Conservation (phyloP, 805 yeast species). For the Lachancea dasiensis region DNA sequence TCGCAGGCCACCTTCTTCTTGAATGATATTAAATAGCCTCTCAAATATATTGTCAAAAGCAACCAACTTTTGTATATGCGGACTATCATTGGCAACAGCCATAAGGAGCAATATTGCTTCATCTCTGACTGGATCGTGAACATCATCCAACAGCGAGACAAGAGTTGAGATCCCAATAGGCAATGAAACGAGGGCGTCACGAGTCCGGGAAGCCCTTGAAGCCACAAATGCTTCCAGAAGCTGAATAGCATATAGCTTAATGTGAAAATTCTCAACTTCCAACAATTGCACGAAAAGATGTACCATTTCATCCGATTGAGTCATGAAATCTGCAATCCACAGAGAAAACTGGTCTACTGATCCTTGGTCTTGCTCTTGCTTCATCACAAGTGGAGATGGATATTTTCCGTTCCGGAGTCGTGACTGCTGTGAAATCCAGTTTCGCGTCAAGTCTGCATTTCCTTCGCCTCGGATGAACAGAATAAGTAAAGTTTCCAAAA, state of each 20-base stretch:
- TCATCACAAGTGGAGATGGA: conserved; percentile 63
- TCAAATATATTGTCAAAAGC: conserved; percentile 94
- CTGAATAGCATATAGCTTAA: conserved; percentile 75
- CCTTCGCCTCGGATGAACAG: conserved; percentile 68
- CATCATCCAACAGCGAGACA: conserved; percentile 55
- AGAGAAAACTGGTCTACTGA: conserved; percentile 77
- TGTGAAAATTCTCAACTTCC: conserved; percentile 65
- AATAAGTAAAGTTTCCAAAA: conserved; percentile 78
- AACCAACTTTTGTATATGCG: conserved; percentile 83
- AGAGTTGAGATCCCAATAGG: conserved; percentile 78
- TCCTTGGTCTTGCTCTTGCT: conserved; percentile 36
- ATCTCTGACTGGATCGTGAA: conserved; percentile 81
- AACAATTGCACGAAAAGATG: conserved; percentile 43
- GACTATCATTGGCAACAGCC: conserved; percentile 74
- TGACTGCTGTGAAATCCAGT: conserved; percentile 70
- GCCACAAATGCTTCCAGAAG: conserved; percentile 76
- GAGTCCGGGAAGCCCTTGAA: conserved; percentile 66
- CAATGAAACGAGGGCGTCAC: conserved; percentile 62
- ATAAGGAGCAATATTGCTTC: conserved; percentile 79
- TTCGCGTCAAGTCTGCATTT: conserved; percentile 56
- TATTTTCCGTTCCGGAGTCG: conserved; percentile 71
- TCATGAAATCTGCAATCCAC: conserved; percentile 93
- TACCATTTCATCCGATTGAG: conserved; percentile 44
- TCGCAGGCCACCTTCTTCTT: conserved; percentile 81
- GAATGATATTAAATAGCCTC: conserved; percentile 67